These are phyloP conservation scores for Camillea tinctor DNA, from an alignment of 2,329 filamentous ascomycete species.

Conservation along the genomic window DNA sequence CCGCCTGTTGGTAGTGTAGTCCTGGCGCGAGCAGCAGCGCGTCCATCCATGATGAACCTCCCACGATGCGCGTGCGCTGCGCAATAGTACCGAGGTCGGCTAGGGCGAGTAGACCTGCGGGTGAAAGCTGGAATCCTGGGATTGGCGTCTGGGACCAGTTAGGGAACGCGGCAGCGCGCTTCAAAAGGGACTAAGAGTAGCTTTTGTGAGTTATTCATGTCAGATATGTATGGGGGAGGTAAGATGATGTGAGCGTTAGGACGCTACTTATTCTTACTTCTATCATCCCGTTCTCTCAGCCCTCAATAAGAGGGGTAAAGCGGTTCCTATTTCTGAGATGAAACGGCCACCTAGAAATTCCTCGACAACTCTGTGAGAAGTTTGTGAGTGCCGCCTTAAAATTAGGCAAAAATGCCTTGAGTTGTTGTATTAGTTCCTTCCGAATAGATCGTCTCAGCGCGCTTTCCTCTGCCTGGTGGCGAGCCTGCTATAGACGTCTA, in stretches of 20 bases:
- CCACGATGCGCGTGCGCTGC: conserved; percentile 54
- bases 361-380: not conserved
- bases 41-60: conserved; percentile 57
- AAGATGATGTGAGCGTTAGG: not conserved
- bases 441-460: not conserved
- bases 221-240: not conserved
- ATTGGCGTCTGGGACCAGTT: conserved; percentile 47
- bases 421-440: not conserved
- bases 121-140: conserved; percentile 44
- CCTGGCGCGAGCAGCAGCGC: conserved; percentile 58
- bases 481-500: not conserved
- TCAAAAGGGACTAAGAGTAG: conserved; percentile 20
- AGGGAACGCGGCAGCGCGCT: conserved; percentile 32
- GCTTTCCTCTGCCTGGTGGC: not conserved
- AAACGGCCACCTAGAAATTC: too few species aligned
- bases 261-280: not conserved
- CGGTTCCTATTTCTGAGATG: too few species aligned
- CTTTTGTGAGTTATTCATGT: conserved; percentile 1
- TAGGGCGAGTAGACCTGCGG: conserved; percentile 56
- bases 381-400: not conserved
- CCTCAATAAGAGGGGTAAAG: not conserved
- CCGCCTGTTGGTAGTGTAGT: conserved; percentile 59
- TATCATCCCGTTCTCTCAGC: not conserved
- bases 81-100: conserved; percentile 58
- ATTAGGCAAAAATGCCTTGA: not conserved